Conservation (phyloP, 192 early-diverging fungal genomes). For the Oehlia diaphana region DNA sequence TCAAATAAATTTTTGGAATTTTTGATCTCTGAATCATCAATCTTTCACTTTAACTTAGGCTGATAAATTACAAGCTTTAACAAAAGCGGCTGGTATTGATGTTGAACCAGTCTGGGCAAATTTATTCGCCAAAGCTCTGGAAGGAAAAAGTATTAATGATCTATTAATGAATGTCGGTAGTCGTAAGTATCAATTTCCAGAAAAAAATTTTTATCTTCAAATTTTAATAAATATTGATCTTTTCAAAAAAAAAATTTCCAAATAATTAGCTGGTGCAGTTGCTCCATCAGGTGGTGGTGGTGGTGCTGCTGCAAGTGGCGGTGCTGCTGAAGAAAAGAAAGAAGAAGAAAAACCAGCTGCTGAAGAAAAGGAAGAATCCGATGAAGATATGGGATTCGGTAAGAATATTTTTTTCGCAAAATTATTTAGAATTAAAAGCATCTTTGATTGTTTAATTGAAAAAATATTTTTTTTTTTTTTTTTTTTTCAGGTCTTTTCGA, state of each 20-base stretch:
- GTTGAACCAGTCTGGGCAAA: constrained; percentile 94
- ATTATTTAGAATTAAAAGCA: no score
- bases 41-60: constrained; percentile 50
- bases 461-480: constrained; percentile 15
- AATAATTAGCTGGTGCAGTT: constrained; percentile 29
- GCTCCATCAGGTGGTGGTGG: constrained; percentile 47
- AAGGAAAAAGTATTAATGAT: constrained; percentile 84
- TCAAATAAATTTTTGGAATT: constrained; percentile 1
- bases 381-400: constrained; percentile 86
- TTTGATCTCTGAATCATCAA: not conserved
- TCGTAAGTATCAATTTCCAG: constrained; percentile 32
- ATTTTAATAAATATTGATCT: not conserved
- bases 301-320: constrained; percentile 39
- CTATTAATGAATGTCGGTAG: constrained; percentile 90
- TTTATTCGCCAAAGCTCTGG: constrained; percentile 98
- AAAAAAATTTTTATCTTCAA: not conserved
- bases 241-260: not conserved
- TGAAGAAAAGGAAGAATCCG: constrained; percentile 76
- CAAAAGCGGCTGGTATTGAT: constrained; percentile 86
- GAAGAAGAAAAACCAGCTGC: constrained; percentile 55
- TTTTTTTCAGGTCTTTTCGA: constrained; percentile 51
- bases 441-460: no score
- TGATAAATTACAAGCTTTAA: constrained; percentile 90
- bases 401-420: constrained; percentile 20
- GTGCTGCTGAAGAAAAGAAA: constrained; percentile 40